Conservation (phyloP, 805 yeast species). For the Cyberlindnera amylophila region DNA sequence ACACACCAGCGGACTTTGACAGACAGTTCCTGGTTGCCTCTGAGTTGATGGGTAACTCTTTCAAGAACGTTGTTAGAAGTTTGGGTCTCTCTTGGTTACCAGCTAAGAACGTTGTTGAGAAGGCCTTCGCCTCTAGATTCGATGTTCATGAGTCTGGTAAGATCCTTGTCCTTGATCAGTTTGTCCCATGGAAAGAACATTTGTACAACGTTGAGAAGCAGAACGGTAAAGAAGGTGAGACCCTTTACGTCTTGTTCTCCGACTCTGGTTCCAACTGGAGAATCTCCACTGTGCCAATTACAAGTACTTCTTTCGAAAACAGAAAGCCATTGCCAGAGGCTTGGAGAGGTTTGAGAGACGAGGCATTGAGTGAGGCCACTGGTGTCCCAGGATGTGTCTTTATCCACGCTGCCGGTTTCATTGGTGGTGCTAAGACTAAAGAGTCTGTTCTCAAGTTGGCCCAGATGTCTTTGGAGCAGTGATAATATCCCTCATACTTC, state of each 20-base stretch:
- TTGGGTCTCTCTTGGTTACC: constrained; percentile 90
- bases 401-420: constrained; percentile 95
- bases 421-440: constrained; percentile 84
- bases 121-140: constrained; percentile 59
- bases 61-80: constrained; percentile 59
- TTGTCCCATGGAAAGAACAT: constrained; percentile 96
- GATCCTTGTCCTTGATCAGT: constrained; percentile 66
- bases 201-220: constrained; percentile 68
- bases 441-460: constrained; percentile 83
- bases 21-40: constrained; percentile 66
- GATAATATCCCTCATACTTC: too few species aligned
- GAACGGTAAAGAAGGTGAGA: constrained; percentile 48
- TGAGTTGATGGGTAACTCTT: constrained; percentile 78
- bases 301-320: constrained; percentile 72
- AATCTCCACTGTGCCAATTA: constrained; percentile 87
- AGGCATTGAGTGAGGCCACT: constrained; percentile 61
- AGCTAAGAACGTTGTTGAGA: constrained; percentile 71
- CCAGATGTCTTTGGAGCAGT: constrained; percentile 31
- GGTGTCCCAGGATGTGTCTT: constrained; percentile 90
- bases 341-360: constrained; percentile 96
- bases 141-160: constrained; percentile 66
- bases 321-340: constrained; percentile 85
- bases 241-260: constrained; percentile 74
- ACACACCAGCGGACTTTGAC: constrained; percentile 64
- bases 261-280: constrained; percentile 78